These are phyloP conservation scores for Veloporphyrellus conicus DNA, from an alignment of 1,284 basidiomycete genomes.

Conservation along the genomic window DNA sequence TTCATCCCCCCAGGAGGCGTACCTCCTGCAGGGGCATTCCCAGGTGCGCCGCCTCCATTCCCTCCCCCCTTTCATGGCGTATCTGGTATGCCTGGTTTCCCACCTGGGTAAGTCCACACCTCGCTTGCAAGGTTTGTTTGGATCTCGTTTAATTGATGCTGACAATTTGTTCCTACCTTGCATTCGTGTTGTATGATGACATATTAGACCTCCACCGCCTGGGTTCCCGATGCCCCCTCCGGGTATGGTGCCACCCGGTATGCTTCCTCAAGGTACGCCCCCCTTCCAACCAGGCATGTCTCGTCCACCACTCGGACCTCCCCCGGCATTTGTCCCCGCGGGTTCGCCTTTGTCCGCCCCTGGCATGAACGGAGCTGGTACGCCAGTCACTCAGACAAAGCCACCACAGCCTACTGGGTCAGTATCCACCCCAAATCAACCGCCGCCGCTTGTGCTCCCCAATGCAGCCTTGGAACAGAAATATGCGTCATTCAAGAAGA, in stretches of 20 bases:
- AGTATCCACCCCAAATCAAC: slow-evolving; percentile 22
- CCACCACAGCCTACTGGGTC: slow-evolving; percentile 18
- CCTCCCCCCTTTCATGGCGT: slow-evolving; percentile 39
- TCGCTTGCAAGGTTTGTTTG: slow-evolving; percentile 27
- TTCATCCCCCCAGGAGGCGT: slow-evolving; percentile 34
- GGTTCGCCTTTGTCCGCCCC: slow-evolving; percentile 21
- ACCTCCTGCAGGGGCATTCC: slow-evolving; percentile 28
- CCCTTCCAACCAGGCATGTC: slow-evolving; percentile 40
- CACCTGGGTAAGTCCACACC: slow-evolving; percentile 43
- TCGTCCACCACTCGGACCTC: slow-evolving; percentile 36
- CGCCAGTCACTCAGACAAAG: slow-evolving; percentile 18
- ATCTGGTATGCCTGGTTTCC: slow-evolving; percentile 42
- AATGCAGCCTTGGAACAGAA: slow-evolving; percentile 57
- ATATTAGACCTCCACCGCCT: slow-evolving; percentile 41
- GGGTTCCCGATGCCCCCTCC: slow-evolving; percentile 43
- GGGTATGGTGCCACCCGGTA: slow-evolving; percentile 33
- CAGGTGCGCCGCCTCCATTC: slow-evolving; percentile 35
- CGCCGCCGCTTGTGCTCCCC: slow-evolving; percentile 48
- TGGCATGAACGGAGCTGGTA: slow-evolving; percentile 18
- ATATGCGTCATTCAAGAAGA: slow-evolving; percentile 72
- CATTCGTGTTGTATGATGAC: slow-evolving; percentile 14
- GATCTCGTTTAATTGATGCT: slow-evolving; percentile 12
- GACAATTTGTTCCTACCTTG: slow-evolving; percentile 12
- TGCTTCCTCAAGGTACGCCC: slow-evolving; percentile 36
- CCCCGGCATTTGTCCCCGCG: slow-evolving; percentile 38